Conservation (phyloP, 495 filamentous ascomycete species). For the Aspergillus coremiiformis region DNA sequence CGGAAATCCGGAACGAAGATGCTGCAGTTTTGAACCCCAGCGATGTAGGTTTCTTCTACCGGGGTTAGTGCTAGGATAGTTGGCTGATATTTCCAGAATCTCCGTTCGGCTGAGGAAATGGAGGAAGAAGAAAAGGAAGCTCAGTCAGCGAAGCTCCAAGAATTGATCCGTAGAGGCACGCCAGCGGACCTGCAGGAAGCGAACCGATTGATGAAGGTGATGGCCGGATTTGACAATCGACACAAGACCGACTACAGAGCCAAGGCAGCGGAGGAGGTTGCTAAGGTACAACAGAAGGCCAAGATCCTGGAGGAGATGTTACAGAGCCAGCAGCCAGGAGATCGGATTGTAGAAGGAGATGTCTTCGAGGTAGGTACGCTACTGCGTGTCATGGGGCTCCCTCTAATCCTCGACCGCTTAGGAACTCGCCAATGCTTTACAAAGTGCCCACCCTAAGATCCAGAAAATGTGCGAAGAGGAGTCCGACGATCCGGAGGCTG, state of each 20-base stretch:
- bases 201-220: conserved; percentile 95
- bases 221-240: conserved; percentile 92
- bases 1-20: conserved; percentile 85
- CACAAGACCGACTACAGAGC: conserved; percentile 96
- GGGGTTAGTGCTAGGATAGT: neutral
- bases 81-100: conserved; percentile 54
- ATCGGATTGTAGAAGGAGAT: conserved; percentile 79
- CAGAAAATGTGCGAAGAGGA: conserved; percentile 99
- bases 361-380: conserved; percentile 65
- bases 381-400: neutral
- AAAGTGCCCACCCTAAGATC: conserved; percentile 95
- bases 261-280: conserved; percentile 92
- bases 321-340: conserved; percentile 72
- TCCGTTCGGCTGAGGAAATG: conserved; percentile 97
- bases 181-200: conserved; percentile 93
- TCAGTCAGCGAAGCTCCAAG: conserved; percentile 93
- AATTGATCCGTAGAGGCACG: conserved; percentile 85
- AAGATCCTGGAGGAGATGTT: conserved; percentile 88
- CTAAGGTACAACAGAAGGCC: conserved; percentile 87
- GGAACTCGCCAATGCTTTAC: conserved; percentile 85
- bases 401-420: conserved; percentile 18
- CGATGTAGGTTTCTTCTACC: conserved; percentile 61
- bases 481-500: conserved; percentile 91
- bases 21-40: conserved; percentile 95
- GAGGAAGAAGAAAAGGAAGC: conserved; percentile 92